Evolutionary conservation across 768 basidiomycete species (phyloP).

Genomic region (Leucocoprinus leucothites): DNA sequence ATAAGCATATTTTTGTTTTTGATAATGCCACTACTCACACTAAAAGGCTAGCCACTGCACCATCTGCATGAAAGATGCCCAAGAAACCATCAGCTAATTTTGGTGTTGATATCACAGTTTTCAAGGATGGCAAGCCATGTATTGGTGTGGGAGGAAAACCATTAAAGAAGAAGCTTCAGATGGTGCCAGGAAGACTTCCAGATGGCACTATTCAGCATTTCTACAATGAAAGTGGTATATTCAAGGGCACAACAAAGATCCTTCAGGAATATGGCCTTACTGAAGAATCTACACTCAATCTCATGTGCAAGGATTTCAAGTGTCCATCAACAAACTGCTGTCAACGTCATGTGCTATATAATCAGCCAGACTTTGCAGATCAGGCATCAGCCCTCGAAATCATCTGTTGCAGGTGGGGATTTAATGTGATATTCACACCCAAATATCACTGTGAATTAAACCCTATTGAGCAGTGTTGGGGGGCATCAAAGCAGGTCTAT

Average conservation of each 20-base stretch:
- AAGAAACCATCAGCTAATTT: too few species aligned
- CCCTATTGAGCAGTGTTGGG: constrained; percentile 20
- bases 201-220: constrained; percentile 24
- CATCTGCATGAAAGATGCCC: too few species aligned
- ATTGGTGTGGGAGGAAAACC: too few species aligned
- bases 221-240: constrained; percentile 29
- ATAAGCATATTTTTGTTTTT: constrained; percentile 21
- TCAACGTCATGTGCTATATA: constrained; percentile 25
- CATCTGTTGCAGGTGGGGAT: constrained; percentile 19
- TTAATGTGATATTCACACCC: constrained; percentile 26
- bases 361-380: constrained; percentile 30
- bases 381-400: constrained; percentile 20
- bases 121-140: too few species aligned
- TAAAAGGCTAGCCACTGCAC: too few species aligned
- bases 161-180: constrained; percentile 20
- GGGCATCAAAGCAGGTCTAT: constrained; percentile 15
- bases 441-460: constrained; percentile 26
- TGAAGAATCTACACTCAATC: constrained; percentile 23
- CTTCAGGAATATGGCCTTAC: constrained; percentile 22
- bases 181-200: constrained; percentile 16
- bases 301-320: constrained; percentile 20
- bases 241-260: constrained; percentile 35
- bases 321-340: constrained; percentile 17
- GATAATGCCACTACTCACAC: constrained; percentile 26
- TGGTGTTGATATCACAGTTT: too few species aligned